These are phyloP conservation scores for Chlamydomonas sp. DNA, from an alignment of 139 green algal species.

Conservation along the genomic window DNA sequence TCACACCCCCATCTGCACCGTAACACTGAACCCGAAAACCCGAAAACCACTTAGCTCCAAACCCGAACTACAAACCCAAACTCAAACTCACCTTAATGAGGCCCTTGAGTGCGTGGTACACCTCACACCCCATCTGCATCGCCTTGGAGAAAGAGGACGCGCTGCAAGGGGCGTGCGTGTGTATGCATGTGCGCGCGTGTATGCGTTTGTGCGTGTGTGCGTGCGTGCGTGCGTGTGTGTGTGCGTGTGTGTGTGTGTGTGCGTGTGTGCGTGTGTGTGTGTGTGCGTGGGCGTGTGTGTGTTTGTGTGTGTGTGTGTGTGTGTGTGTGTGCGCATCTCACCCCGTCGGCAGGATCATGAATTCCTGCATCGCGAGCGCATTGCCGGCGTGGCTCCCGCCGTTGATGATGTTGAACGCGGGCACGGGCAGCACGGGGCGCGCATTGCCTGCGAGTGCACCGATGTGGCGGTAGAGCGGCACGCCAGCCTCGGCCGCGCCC, in stretches of 20 bases:
- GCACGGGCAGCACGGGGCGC: conserved; percentile 94
- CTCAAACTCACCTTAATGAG: conserved; percentile 82
- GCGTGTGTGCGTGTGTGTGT: too few species aligned
- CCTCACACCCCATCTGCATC: conserved; percentile 88
- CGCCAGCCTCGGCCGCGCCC: conserved; percentile 86
- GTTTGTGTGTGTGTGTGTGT: too few species aligned
- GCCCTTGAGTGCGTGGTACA: conserved; percentile 96
- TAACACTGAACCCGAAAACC: too few species aligned
- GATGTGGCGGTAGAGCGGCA: conserved; percentile 95
- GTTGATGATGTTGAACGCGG: conserved; percentile 99
- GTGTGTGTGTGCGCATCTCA: too few species aligned
- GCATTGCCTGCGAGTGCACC: conserved; percentile 85
- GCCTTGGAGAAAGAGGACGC: conserved; percentile 82
- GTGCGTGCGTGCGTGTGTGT: too few species aligned
- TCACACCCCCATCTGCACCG: conserved; percentile 88
- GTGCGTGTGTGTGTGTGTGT: too few species aligned
- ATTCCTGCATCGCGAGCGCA: conserved; percentile 98
- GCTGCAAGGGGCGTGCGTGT: conserved; percentile 26
- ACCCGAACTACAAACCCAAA: not conserved
- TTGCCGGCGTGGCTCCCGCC: conserved; percentile 96
- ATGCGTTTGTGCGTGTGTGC: too few species aligned
- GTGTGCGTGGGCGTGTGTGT: too few species aligned
- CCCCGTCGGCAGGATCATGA: conserved; percentile 97
- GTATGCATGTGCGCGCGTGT: too few species aligned
- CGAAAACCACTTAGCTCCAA: too few species aligned